Evolutionary conservation across 495 filamentous ascomycete genomes (phyloP).

Genomic region (Penicillium silybi): DNA sequence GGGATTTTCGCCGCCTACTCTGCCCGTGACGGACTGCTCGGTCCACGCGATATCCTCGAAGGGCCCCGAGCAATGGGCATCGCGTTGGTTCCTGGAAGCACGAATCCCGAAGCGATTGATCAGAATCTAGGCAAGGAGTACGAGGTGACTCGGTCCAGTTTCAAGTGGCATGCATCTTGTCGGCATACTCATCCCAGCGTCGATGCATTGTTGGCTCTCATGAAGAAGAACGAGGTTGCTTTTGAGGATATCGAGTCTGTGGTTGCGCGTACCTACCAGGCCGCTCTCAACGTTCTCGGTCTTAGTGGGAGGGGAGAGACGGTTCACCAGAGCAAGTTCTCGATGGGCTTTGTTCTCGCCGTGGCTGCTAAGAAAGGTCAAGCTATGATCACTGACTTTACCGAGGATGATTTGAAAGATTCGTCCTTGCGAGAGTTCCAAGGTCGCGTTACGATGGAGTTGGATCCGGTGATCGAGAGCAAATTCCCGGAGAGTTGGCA

Average conservation of each 20-base stretch:
- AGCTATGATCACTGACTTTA: slow-evolving; percentile 36
- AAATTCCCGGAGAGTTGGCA: slow-evolving; percentile 31
- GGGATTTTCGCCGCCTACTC: slow-evolving; percentile 36
- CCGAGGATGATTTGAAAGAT: slow-evolving; percentile 27
- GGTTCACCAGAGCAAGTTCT: slow-evolving; percentile 39
- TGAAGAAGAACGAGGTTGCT: slow-evolving; percentile 23
- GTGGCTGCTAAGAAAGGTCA: slow-evolving; percentile 33
- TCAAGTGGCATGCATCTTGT: slow-evolving; percentile 39
- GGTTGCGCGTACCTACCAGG: slow-evolving; percentile 27
- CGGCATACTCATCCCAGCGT: slow-evolving; percentile 36
- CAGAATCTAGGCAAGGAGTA: slow-evolving; percentile 23
- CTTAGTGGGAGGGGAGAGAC: slow-evolving; percentile 28
- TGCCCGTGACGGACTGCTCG: slow-evolving; percentile 26
- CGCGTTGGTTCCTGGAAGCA: slow-evolving; percentile 23
- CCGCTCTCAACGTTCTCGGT: slow-evolving; percentile 31
- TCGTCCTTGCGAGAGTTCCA: slow-evolving; percentile 25
- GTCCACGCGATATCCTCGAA: slow-evolving; percentile 33
- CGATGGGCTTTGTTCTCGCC: slow-evolving; percentile 38
- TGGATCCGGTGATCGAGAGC: slow-evolving; percentile 27
- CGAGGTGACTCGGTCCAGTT: slow-evolving; percentile 27
- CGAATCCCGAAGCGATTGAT: slow-evolving; percentile 28
- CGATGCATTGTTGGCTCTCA: slow-evolving; percentile 29
- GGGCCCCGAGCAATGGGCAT: slow-evolving; percentile 32
- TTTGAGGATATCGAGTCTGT: slow-evolving; percentile 33
- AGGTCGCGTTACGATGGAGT: slow-evolving; percentile 26